Evolutionary conservation across 306 rosid species (phyloP), one percentile per base, ranked within the genome.

Genomic region (Albizia julibrissin): DNA sequence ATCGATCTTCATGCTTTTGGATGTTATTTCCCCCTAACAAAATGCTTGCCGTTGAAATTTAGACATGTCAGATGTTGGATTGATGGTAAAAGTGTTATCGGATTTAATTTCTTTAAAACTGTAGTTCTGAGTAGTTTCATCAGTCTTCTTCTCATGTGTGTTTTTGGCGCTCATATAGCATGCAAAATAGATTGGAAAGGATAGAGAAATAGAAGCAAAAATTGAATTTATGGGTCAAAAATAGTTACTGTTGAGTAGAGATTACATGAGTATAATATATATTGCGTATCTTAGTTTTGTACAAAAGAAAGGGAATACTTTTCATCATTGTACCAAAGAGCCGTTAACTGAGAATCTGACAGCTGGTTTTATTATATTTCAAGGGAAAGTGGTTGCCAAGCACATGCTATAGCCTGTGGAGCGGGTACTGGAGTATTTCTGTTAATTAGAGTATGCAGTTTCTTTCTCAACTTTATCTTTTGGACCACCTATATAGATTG

Each of bases 381-480:
- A 39, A 96, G 99, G 92, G 92, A 88, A 88, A 93, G 90, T 81
- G 98, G 92, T 82, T 93, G 99, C 82, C 97, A 90, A 88, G 80
- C 91, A 68, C 99, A 96, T 89, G 96, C 99, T 18, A 75, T 76
- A 86, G 72, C 88, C 79, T 96, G 99, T 81, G 99, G 97, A 87
- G 95, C 98, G 68, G 98, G 98, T 76, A 96, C 94, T 76, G 98
- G 95, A 72, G 85, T 96, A 66, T 96, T 93, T 87, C 91, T 96
- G 61, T 89, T 96, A 88, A 92, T 91, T 81, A 87, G 78, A 93
- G 99, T 96, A 86, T 78, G 91, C 76, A 29, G 2, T 64, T 58
- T 79, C 72, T 56, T 68, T 80, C 43, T 46, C 40, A 16, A 74
- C 68, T 79, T 50, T 74, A 19, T 69, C 16, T 80, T 52, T 71